A percentile compares a stretch with the other conserved stretches of the same genome.
These are phyloP conservation scores for Drechslerella coelobrocha DNA, from an alignment of 2,329 filamentous ascomycete genomes.

Conservation along the genomic window DNA sequence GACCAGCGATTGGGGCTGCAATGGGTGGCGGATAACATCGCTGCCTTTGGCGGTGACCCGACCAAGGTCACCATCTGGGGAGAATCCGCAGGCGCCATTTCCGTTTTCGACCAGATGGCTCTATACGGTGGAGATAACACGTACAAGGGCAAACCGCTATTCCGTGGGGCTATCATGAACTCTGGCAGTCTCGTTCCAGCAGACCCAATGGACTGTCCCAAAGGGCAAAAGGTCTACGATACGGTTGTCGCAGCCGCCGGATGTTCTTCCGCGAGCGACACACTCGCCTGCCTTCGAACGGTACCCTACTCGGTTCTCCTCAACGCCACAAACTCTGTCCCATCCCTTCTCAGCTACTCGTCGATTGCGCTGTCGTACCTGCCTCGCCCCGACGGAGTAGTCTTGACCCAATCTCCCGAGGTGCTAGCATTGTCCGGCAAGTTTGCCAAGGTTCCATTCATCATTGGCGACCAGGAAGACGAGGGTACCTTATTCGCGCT, in stretches of 20 bases:
- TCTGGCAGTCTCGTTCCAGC: constrained; percentile 70
- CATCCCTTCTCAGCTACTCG: constrained; percentile 67
- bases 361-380: constrained; percentile 67
- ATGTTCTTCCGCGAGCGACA: constrained; percentile 67
- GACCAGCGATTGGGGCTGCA: constrained; percentile 53
- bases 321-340: constrained; percentile 63
- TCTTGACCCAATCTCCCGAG: constrained; percentile 70
- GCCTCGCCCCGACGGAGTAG: constrained; percentile 66
- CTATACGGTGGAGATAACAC: constrained; percentile 64
- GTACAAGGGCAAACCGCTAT: constrained; percentile 77
- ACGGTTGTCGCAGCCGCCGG: constrained; percentile 66
- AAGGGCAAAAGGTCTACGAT: constrained; percentile 71
- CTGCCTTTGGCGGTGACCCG: too few species aligned
- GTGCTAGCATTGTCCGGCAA: constrained; percentile 70
- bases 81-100: constrained; percentile 53
- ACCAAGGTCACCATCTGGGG: constrained; percentile 54
- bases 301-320: constrained; percentile 68
- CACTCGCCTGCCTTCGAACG: constrained; percentile 70
- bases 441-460: constrained; percentile 70
- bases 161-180: constrained; percentile 80
- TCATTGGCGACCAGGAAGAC: constrained; percentile 70
- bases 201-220: constrained; percentile 69
- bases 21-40: constrained; percentile 54
- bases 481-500: constrained; percentile 73
- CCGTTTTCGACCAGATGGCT: constrained; percentile 61